Evolutionary conservation across 176 grass and related monocot genomes (phyloP).

Genomic region (Chrysopogon serrulatus): DNA sequence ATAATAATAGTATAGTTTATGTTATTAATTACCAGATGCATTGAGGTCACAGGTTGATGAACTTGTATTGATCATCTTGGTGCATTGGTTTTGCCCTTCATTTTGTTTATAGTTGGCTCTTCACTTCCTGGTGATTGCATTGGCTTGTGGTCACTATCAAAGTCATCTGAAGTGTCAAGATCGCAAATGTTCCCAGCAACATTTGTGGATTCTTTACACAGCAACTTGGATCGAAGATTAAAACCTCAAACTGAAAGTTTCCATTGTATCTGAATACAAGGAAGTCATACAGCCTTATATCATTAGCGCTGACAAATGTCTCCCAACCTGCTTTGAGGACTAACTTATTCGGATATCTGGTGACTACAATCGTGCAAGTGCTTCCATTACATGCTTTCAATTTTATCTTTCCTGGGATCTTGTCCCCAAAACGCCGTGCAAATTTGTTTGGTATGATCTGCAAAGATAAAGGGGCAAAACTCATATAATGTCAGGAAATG

Average conservation of each 20-base stretch:
- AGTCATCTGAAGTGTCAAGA: neutral
- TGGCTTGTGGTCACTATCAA: neutral
- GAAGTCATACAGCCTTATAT: slow-evolving; percentile 7
- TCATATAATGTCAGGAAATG: neutral
- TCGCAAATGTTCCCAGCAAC: neutral
- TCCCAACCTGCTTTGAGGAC: slow-evolving; percentile 26
- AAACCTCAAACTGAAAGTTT: slow-evolving; percentile 20
- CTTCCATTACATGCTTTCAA: slow-evolving; percentile 13
- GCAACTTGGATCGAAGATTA: slow-evolving; percentile 20
- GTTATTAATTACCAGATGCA: neutral
- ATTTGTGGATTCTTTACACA: neutral
- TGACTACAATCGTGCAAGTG: slow-evolving; percentile 18
- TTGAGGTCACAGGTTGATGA: neutral
- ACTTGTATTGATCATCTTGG: neutral
- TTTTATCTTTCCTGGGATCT: slow-evolving; percentile 13
- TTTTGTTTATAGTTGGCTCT: neutral
- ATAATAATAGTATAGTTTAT: neutral
- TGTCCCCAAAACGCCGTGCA: slow-evolving; percentile 1
- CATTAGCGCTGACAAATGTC: slow-evolving; percentile 4
- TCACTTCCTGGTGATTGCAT: neutral
- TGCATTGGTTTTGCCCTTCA: neutral
- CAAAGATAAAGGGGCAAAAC: neutral
- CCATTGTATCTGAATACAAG: slow-evolving; percentile 28
- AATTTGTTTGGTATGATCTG: slow-evolving; percentile 48
- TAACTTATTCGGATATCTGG: neutral